Evolutionary conservation across 306 rosid species (phyloP).

Genomic region (Lathyrus tuberosus): DNA sequence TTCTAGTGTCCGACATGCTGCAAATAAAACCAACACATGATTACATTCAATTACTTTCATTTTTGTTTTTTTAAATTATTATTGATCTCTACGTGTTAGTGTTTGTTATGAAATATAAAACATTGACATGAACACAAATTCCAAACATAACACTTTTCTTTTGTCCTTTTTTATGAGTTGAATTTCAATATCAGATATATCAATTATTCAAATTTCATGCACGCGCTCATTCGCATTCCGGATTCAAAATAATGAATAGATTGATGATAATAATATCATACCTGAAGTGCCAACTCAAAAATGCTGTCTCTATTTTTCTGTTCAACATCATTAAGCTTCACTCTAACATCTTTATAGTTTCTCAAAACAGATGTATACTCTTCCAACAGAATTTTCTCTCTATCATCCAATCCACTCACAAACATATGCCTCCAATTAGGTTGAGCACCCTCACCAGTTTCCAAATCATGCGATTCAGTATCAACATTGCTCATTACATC

Average conservation of each 20-base stretch:
- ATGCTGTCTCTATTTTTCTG: constrained; percentile 72
- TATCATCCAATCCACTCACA: constrained; percentile 76
- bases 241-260: neutral
- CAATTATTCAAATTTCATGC: too few species aligned
- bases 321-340: constrained; percentile 71
- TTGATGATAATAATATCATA: constrained; percentile 25
- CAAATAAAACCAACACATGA: too few species aligned
- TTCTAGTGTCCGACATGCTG: too few species aligned
- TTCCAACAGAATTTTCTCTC: constrained; percentile 78
- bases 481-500: constrained; percentile 43
- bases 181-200: too few species aligned
- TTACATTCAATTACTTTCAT: neutral
- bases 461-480: constrained; percentile 44
- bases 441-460: constrained; percentile 45
- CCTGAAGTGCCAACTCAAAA: constrained; percentile 75
- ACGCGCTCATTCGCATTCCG: neutral
- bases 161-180: neutral
- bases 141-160: neutral
- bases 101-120: neutral
- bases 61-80: too few species aligned
- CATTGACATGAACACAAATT: neutral
- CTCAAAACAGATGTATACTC: constrained; percentile 85
- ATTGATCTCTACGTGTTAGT: neutral
- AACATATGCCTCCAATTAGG: constrained; percentile 74
- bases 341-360: constrained; percentile 73